These are phyloP conservation scores for Mucor velutinosus DNA, from an alignment of 371 early-diverging fungal species.

Conservation along the genomic window DNA sequence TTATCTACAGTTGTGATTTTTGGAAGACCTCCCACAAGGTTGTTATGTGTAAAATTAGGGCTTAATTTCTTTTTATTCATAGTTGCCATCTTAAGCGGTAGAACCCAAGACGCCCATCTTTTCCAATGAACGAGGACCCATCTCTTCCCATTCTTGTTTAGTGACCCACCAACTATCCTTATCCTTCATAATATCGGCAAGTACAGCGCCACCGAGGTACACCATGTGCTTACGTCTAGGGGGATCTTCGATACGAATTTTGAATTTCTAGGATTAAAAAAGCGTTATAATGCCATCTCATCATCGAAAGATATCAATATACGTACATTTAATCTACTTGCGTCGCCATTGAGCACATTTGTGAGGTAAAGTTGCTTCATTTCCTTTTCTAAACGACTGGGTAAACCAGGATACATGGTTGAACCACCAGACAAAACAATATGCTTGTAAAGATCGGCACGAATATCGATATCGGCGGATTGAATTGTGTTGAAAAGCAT, in stretches of 20 bases:
- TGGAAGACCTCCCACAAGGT: too few species aligned
- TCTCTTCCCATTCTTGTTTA: constrained; percentile 93
- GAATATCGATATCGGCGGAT: constrained; percentile 90
- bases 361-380: constrained; percentile 94
- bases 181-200: constrained; percentile 95
- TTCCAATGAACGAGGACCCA: constrained; percentile 83
- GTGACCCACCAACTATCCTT: constrained; percentile 93
- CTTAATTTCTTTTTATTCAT: neutral
- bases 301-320: neutral
- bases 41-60: too few species aligned
- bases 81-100: constrained; percentile 14
- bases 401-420: constrained; percentile 97
- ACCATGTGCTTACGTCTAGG: constrained; percentile 98
- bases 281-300: neutral
- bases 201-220: constrained; percentile 96
- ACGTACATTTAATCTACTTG: constrained; percentile 77
- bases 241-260: constrained; percentile 96
- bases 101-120: constrained; percentile 61
- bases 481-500: constrained; percentile 91
- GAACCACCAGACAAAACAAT: constrained; percentile 97
- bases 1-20: too few species aligned
- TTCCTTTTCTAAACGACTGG: constrained; percentile 96
- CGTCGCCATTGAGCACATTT: constrained; percentile 85
- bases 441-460: constrained; percentile 93
- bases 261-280: constrained; percentile 77